phyloP scores from a whole-genome alignment of 768 basidiomycete species.

The Suillus hirtellus region DNA sequence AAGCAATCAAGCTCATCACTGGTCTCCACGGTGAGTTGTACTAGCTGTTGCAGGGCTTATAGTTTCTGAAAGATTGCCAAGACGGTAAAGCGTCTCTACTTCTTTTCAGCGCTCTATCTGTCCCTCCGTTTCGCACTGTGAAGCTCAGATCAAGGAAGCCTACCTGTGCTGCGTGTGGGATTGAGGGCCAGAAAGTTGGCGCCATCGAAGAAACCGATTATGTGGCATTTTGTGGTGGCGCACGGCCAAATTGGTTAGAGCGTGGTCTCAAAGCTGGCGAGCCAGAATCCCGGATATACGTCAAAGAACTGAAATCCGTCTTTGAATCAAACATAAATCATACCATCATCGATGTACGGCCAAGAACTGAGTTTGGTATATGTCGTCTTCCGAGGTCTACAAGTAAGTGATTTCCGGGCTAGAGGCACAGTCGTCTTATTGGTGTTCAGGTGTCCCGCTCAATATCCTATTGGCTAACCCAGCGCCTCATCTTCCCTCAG shows the following conservation, averaged over 20 bases:
- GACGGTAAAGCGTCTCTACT: conserved; percentile 66
- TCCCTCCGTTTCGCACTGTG: conserved; percentile 77
- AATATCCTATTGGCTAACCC: conserved; percentile 64
- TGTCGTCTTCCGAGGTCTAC: conserved; percentile 73
- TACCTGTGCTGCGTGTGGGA: conserved; percentile 77
- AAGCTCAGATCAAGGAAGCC: conserved; percentile 73
- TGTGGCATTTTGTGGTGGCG: conserved; percentile 83
- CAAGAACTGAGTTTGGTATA: conserved; percentile 80
- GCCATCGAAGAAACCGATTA: conserved; percentile 68
- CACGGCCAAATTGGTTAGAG: conserved; percentile 62
- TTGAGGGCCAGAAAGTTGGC: conserved; percentile 41
- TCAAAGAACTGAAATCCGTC: conserved; percentile 50
- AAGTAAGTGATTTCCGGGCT: conserved; percentile 49
- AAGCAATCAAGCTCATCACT: conserved; percentile 77
- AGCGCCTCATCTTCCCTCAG: conserved; percentile 35
- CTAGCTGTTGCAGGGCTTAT: background rate
- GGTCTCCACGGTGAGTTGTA: conserved; percentile 59
- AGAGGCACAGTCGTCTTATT: conserved; percentile 7
- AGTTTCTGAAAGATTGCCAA: conserved; percentile 26
- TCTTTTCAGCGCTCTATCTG: conserved; percentile 69
- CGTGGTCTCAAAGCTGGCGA: conserved; percentile 48
- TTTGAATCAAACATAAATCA: conserved; percentile 32
- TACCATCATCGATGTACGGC: conserved; percentile 76
- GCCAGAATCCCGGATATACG: conserved; percentile 41
- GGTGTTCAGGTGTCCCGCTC: conserved; percentile 71